Conservation (phyloP, 2,329 filamentous ascomycete species). For the Tolypocladium capitatum region DNA sequence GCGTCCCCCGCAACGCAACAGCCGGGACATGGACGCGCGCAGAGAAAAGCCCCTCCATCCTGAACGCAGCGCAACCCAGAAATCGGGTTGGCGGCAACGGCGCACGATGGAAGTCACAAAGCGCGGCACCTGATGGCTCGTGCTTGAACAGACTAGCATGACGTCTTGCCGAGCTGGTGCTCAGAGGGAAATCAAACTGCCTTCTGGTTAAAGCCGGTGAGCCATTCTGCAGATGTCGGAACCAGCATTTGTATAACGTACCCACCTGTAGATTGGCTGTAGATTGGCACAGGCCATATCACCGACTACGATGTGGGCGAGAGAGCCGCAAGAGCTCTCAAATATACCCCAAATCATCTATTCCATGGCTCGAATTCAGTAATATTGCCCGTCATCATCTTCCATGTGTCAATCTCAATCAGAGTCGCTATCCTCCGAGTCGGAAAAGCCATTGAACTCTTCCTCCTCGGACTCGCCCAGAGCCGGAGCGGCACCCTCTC, state of each 20-base stretch:
- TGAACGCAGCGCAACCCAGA: neutral
- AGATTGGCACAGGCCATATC: neutral
- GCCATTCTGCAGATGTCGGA: neutral
- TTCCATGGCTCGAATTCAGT: neutral
- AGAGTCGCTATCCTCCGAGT: conserved; percentile 23
- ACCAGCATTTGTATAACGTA: neutral
- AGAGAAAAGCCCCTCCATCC: neutral
- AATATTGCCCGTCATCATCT: neutral
- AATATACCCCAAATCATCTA: neutral
- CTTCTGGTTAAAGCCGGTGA: neutral
- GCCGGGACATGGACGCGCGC: neutral
- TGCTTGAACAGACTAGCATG: neutral
- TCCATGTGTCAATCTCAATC: conserved; percentile 10
- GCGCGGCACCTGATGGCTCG: neutral
- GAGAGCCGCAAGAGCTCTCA: neutral
- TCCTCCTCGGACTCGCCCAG: conserved; percentile 35
- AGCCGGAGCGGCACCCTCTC: conserved; percentile 17
- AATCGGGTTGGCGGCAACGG: too few relatives aligned
- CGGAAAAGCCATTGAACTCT: conserved; percentile 46
- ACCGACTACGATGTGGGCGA: neutral
- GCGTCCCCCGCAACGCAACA: neutral
- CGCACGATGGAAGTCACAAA: neutral
- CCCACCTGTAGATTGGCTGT: neutral
- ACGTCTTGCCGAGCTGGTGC: neutral
- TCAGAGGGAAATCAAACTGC: neutral